Evolutionary conservation across 176 grass and related monocot genomes (phyloP).

Genomic region (Calamus simplicifolius): DNA sequence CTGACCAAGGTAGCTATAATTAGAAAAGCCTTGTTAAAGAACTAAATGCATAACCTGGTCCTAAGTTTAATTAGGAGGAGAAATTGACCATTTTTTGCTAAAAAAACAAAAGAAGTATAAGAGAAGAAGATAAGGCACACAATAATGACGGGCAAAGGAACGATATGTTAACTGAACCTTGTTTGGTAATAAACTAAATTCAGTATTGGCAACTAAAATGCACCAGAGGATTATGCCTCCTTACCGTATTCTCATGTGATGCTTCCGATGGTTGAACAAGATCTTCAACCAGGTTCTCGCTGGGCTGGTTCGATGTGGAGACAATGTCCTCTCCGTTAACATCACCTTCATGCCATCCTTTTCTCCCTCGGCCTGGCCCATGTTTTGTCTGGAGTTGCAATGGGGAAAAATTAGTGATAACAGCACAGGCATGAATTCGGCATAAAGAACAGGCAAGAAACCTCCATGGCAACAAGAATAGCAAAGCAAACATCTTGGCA

Average conservation of each 20-base stretch:
- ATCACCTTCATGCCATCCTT: conserved; percentile 51
- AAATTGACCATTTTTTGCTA: background rate
- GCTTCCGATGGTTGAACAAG: conserved; percentile 33
- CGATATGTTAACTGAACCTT: background rate
- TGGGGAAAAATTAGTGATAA: conserved; percentile 6
- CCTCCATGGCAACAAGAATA: no score
- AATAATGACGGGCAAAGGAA: background rate
- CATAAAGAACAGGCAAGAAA: background rate
- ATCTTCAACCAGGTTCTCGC: conserved; percentile 66
- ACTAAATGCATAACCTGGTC: background rate
- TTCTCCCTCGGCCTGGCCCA: conserved; percentile 55
- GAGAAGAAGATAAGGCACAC: background rate
- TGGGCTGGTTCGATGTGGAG: conserved; percentile 67
- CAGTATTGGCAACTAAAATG: no score
- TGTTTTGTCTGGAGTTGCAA: conserved; percentile 46
- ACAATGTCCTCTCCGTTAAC: conserved; percentile 62
- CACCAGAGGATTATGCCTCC: background rate
- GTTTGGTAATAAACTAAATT: no score
- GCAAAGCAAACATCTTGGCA: no score
- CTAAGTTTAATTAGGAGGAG: background rate
- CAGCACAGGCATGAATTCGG: background rate
- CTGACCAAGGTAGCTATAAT: conserved; percentile 20
- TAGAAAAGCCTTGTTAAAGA: background rate
- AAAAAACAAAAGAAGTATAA: background rate
- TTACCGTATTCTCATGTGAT: conserved; percentile 53